Conservation (phyloP, 768 basidiomycete genomes). For the Tricholoma terreum region DNA sequence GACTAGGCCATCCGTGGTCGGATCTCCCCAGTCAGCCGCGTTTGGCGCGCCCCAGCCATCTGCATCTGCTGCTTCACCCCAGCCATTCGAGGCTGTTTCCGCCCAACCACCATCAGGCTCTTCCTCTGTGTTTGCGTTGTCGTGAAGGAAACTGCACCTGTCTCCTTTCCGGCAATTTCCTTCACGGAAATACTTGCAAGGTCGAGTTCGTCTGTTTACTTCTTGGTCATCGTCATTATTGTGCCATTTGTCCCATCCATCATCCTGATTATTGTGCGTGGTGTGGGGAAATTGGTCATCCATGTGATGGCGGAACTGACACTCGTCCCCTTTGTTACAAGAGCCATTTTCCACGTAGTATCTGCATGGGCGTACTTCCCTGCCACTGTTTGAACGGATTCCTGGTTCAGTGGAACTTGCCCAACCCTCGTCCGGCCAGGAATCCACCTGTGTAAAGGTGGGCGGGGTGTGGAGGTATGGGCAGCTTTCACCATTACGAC, state of each 20-base stretch:
- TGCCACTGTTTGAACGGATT: neutral
- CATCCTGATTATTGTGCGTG: neutral
- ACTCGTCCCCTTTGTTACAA: constrained; percentile 11
- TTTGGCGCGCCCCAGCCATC: constrained; percentile 7
- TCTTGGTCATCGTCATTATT: neutral
- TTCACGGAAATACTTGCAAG: constrained; percentile 17
- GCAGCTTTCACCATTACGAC: constrained; percentile 37
- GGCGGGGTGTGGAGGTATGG: constrained; percentile 32
- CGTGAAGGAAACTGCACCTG: constrained; percentile 9
- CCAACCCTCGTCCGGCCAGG: neutral
- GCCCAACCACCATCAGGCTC: constrained; percentile 15
- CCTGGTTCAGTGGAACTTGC: neutral
- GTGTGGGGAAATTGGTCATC: neutral
- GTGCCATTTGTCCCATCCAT: neutral
- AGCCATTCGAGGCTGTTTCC: neutral
- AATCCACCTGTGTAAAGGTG: neutral
- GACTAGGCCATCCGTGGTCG: neutral
- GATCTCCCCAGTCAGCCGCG: neutral
- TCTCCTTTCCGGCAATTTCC: constrained; percentile 13
- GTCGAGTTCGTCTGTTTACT: neutral
- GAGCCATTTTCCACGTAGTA: constrained; percentile 17
- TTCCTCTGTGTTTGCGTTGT: neutral
- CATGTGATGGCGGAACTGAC: constrained; percentile 9
- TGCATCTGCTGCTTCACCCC: neutral
- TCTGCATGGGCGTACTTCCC: constrained; percentile 15